Base-by-base conservation (phyloP, 768 basidiomycete species). In the Nevesoporus exiguus region DNA sequence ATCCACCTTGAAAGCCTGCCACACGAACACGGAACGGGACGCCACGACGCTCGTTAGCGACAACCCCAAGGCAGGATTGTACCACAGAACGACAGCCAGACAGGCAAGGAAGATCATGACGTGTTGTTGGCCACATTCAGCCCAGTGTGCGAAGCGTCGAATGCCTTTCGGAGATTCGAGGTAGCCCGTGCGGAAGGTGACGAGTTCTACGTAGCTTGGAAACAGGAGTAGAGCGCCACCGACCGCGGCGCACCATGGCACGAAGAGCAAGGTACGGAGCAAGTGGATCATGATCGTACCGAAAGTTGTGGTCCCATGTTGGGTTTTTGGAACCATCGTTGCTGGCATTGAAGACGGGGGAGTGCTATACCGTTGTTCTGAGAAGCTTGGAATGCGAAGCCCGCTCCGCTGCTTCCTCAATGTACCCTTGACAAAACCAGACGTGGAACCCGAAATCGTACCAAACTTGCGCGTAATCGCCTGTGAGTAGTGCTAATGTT, bases 111-210 rank as follows among this genome's bases (percentile, higher is more conserved):
- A 73, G 48, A 72, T 67, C 63, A 64, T 53, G 55, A 69, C 63
- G 46, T 74, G 70, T n/a, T 69, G 67, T 42, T 59, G 51, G 2
- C 66, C 73, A 47, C 64, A 73, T 13, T 72, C 66, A 3, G 66
- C 71, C 73, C 73, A 75, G 45, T 75, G 63, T 21, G 69, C 66
- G 36, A 73, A 72, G 27, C 74, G 73, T n/a, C 66, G 66, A n/a
- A 69, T 47, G n/a, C 73, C 73, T 41, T 47, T 63, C 1, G 58
- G 60, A 31, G 68, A 61, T 2, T 59, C 17, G 13, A 66, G 43
- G 63, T 73, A 73, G 19, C 72, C 71, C 1, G 63, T 14, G 19
- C 47, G 43, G 51, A 73, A 73, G 11, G 68, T 51, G 55, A 73
- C 58, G 39, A 40, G 36, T 25, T 67, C 69, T 22, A 67, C 58